Percentiles rank a stretch among this genome's conserved stretches.
These are phyloP conservation scores for Metrosideros polymorpha DNA, from an alignment of 441 rosid genomes.

Conservation along the genomic window DNA sequence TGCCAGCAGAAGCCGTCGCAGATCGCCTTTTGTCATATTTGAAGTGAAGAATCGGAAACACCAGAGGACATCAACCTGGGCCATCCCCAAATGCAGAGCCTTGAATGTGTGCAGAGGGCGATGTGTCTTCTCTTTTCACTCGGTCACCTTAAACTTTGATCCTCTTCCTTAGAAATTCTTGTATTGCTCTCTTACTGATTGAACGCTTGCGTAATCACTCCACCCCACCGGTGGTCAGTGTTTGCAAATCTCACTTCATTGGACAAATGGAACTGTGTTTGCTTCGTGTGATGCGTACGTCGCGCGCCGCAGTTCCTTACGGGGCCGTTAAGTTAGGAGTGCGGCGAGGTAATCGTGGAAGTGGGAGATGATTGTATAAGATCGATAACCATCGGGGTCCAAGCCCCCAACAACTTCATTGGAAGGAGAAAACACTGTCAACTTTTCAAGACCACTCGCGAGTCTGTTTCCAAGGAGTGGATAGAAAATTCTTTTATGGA, in stretches of 20 bases:
- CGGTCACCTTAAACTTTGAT: background rate
- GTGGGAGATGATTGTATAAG: background rate
- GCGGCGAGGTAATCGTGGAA: background rate
- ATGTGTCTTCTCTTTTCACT: background rate
- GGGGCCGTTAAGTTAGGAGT: background rate
- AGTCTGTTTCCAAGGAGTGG: background rate
- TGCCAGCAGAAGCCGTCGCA: background rate
- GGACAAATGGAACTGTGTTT: background rate
- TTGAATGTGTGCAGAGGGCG: background rate
- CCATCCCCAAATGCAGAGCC: background rate
- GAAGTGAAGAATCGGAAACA: background rate
- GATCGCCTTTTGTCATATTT: background rate
- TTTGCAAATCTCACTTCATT: background rate
- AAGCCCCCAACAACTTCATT: background rate
- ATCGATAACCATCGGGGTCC: background rate
- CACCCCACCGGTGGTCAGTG: background rate
- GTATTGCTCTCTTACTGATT: background rate
- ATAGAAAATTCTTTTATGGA: background rate
- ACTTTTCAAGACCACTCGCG: background rate
- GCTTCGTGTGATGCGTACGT: background rate
- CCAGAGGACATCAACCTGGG: background rate
- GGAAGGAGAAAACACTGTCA: background rate
- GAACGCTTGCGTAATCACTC: background rate
- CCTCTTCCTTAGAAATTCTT: background rate
- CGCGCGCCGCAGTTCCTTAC: background rate